These are phyloP conservation scores for Didymella glomerata DNA, from an alignment of 2,329 filamentous ascomycete genomes.

Conservation along the genomic window DNA sequence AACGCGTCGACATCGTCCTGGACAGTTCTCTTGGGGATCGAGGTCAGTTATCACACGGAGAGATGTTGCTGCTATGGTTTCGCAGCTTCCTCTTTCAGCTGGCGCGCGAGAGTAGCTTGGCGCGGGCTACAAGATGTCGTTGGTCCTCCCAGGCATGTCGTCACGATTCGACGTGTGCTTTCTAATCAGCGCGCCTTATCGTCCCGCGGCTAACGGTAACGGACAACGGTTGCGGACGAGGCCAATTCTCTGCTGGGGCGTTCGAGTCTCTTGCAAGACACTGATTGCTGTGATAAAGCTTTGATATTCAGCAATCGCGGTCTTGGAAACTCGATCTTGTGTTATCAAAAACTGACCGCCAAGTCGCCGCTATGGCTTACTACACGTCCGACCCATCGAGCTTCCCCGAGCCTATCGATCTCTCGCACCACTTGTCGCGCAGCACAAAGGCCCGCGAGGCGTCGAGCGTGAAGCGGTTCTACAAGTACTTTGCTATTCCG, in stretches of 20 bases:
- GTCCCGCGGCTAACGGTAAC: conserved; percentile 17
- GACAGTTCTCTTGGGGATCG: not conserved
- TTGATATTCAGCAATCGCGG: not conserved
- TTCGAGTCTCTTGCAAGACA: not conserved
- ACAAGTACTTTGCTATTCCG: conserved; percentile 79
- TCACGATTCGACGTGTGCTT: conserved; percentile 28
- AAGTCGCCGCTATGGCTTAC: conserved; percentile 33
- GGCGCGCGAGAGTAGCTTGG: conserved; percentile 9
- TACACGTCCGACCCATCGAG: conserved; percentile 36
- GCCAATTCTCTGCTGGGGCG: conserved; percentile 1
- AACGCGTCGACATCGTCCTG: not conserved
- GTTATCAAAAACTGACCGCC: not conserved
- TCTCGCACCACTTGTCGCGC: conserved; percentile 80
- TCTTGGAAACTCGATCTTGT: not conserved
- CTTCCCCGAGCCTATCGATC: conserved; percentile 68
- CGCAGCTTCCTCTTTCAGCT: conserved; percentile 8
- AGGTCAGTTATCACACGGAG: not conserved
- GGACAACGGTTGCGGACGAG: conserved; percentile 13
- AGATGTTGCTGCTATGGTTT: not conserved
- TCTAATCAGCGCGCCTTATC: conserved; percentile 41
- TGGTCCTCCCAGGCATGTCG: conserved; percentile 24
- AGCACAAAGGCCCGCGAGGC: conserved; percentile 70
- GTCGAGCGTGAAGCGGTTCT: conserved; percentile 80
- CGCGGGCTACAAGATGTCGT: conserved; percentile 24
- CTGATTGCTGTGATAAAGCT: not conserved